A percentile compares a stretch with the other conserved stretches of the same genome.
These are phyloP conservation scores for Xerocomellus dryophilus DNA, from an alignment of 768 basidiomycete species.

Conservation along the genomic window DNA sequence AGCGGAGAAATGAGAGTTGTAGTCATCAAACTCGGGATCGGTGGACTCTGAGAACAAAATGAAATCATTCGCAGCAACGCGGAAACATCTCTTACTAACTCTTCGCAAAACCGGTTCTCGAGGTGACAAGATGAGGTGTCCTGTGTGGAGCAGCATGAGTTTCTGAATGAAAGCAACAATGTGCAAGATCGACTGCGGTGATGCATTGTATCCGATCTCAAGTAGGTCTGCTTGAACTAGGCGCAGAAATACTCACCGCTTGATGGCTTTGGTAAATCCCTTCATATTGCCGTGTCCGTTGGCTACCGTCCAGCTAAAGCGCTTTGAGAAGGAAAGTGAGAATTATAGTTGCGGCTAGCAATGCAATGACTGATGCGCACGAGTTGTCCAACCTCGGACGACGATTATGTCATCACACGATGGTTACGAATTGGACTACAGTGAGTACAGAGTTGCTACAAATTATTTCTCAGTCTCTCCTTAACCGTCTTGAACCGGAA, in stretches of 20 bases:
- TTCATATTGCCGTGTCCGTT: conserved; percentile 55
- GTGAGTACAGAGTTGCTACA: too few relatives aligned
- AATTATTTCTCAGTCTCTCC: neutral
- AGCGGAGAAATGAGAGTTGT: conserved; percentile 67
- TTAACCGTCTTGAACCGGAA: neutral
- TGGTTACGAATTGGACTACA: too few relatives aligned
- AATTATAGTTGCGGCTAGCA: neutral
- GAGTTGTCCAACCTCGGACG: neutral
- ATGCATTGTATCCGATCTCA: neutral
- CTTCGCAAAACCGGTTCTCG: conserved; percentile 88
- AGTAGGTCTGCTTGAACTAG: neutral
- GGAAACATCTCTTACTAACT: conserved; percentile 51
- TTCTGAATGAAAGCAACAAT: conserved; percentile 2
- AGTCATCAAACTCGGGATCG: conserved; percentile 91
- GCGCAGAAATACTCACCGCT: conserved; percentile 48
- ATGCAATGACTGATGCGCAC: neutral
- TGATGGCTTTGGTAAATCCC: conserved; percentile 74
- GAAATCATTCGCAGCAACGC: neutral
- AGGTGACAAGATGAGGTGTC: conserved; percentile 87
- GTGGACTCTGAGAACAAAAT: conserved; percentile 52
- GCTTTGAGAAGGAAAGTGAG: neutral
- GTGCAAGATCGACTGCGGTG: conserved; percentile 3
- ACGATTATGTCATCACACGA: conserved; percentile 23
- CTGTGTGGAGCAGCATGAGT: conserved; percentile 37
- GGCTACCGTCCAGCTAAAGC: neutral